A percentile compares a stretch with the other conserved stretches of the same genome.
phyloP scores from a whole-genome alignment of 345 rosid genomes.

The Eucalyptus globulus region DNA sequence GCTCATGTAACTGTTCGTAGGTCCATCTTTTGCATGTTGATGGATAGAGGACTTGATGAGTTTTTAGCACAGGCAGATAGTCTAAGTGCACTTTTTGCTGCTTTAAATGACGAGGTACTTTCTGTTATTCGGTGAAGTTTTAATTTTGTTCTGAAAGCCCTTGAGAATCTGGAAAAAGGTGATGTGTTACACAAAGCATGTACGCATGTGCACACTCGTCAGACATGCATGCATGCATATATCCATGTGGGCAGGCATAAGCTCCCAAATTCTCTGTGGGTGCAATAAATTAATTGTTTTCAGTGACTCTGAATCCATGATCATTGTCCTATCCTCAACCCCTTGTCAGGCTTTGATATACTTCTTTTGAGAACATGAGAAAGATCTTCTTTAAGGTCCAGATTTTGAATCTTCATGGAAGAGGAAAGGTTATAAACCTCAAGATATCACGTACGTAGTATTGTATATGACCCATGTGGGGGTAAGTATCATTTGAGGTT shows the following conservation, averaged over 20 bases:
- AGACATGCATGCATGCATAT: background rate
- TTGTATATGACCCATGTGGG: background rate
- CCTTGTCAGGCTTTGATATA: background rate
- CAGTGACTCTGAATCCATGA: background rate
- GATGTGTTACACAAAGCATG: background rate
- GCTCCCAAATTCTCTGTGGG: background rate
- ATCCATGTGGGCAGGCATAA: background rate
- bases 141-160: background rate
- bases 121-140: background rate
- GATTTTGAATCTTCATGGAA: background rate
- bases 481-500: background rate
- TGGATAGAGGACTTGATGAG: slow-evolving; percentile 82
- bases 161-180: background rate
- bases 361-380: background rate
- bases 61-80: slow-evolving; percentile 97
- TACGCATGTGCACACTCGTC: background rate
- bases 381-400: background rate
- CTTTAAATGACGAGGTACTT: slow-evolving; percentile 92
- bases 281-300: background rate
- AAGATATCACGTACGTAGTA: background rate
- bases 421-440: background rate
- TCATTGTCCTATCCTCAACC: background rate
- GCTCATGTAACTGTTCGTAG: slow-evolving; percentile 90
- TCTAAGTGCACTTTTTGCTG: slow-evolving; percentile 93
- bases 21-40: slow-evolving; percentile 77